Conservation (phyloP, 2,329 filamentous ascomycete genomes). For the Elsinoe perseae region DNA sequence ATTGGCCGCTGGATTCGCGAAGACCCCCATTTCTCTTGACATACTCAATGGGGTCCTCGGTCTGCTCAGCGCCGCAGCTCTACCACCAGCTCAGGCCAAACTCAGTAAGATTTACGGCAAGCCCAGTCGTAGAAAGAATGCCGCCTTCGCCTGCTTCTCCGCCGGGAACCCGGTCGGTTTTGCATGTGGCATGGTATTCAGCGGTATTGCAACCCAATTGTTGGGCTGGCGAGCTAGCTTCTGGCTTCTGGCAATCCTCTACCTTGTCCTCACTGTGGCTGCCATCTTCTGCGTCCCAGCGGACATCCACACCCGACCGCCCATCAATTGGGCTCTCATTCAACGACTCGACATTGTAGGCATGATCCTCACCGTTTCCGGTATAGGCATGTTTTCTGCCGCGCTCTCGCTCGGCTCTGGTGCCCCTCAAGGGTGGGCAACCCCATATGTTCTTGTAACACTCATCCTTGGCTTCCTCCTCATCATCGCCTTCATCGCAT, state of each 20-base stretch:
- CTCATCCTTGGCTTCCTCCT: slow-evolving; percentile 52
- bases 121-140: slow-evolving; percentile 56
- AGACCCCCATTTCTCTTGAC: slow-evolving; percentile 52
- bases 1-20: slow-evolving; percentile 53
- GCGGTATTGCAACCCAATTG: slow-evolving; percentile 53
- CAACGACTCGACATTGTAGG: slow-evolving; percentile 56
- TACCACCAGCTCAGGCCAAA: slow-evolving; percentile 57
- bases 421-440: slow-evolving; percentile 55
- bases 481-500: slow-evolving; percentile 51
- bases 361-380: slow-evolving; percentile 53
- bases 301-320: slow-evolving; percentile 42
- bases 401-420: slow-evolving; percentile 49
- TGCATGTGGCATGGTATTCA: slow-evolving; percentile 52
- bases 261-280: slow-evolving; percentile 50
- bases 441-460: slow-evolving; percentile 54
- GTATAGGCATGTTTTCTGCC: slow-evolving; percentile 58
- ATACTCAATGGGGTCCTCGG: slow-evolving; percentile 58
- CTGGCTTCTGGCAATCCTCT: slow-evolving; percentile 56
- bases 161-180: slow-evolving; percentile 52
- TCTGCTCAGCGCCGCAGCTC: slow-evolving; percentile 55
- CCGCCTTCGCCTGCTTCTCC: slow-evolving; percentile 56
- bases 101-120: slow-evolving; percentile 56
- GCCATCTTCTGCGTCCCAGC: slow-evolving; percentile 56
- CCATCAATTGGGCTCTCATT: slow-evolving; percentile 40
- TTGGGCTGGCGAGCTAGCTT: slow-evolving; percentile 59